A percentile compares a stretch with the other conserved stretches of the same genome.
These are phyloP conservation scores for Dactylellina haptotyla DNA, from an alignment of 2,329 filamentous ascomycete species.

Conservation along the genomic window DNA sequence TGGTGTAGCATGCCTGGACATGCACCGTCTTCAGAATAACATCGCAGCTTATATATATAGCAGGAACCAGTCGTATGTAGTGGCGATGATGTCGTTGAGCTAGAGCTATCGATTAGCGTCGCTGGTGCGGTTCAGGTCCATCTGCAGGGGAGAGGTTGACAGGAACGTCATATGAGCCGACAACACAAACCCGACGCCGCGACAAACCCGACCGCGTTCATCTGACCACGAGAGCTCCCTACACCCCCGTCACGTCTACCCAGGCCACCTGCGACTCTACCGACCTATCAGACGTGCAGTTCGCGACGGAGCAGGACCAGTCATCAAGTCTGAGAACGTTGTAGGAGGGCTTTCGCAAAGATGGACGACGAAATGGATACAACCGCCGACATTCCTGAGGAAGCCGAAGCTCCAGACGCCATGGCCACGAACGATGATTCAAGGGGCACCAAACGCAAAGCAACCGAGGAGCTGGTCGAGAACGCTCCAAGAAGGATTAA, in stretches of 20 bases:
- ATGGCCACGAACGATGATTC: conserved; percentile 34
- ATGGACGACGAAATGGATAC: conserved; percentile 53
- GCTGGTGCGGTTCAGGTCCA: conserved; percentile 1
- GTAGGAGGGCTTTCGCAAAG: conserved; percentile 2
- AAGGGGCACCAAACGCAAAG: conserved; percentile 48
- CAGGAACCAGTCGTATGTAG: too few relatives aligned
- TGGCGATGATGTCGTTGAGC: too few relatives aligned
- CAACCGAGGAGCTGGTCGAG: conserved; percentile 33
- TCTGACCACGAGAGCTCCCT: conserved; percentile 42
- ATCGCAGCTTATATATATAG: too few relatives aligned
- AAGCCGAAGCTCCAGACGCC: background rate
- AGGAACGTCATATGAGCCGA: conserved; percentile 14
- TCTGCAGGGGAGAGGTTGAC: background rate
- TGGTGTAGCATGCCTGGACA: too few relatives aligned
- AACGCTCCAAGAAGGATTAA: conserved; percentile 51
- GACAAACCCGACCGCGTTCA: conserved; percentile 47
- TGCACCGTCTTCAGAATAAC: too few relatives aligned
- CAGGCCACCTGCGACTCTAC: background rate
- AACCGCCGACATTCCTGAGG: conserved; percentile 19
- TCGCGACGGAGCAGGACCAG: conserved; percentile 12
- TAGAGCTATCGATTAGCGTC: conserved; percentile 7
- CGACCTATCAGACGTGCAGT: conserved; percentile 28
- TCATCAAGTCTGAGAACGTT: background rate
- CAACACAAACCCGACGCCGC: conserved; percentile 23
- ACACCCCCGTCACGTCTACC: conserved; percentile 33